A percentile compares a stretch with the other conserved stretches of the same genome.
These are phyloP conservation scores for Ganoderma meredithae DNA, from an alignment of 1,284 basidiomycete genomes.

Conservation along the genomic window DNA sequence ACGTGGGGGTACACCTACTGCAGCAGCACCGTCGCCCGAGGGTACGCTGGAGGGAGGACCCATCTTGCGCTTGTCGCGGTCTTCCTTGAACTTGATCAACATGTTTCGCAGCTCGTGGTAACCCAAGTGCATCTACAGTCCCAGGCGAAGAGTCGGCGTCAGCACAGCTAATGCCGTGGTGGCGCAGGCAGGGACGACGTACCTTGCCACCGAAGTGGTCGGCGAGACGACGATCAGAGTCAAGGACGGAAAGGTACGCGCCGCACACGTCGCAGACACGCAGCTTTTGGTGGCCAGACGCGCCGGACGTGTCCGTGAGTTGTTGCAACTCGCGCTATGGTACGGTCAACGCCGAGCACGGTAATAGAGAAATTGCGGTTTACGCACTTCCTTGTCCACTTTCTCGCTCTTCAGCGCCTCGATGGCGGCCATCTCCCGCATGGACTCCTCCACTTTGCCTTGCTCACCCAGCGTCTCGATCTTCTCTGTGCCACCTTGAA, in stretches of 20 bases:
- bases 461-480: conserved; percentile 97
- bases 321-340: conserved; percentile 90
- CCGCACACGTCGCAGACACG: conserved; percentile 99
- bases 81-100: conserved; percentile 87
- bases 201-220: conserved; percentile 99
- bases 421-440: conserved; percentile 96
- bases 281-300: conserved; percentile 98
- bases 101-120: conserved; percentile 98
- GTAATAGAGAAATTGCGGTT: background rate
- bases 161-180: background rate
- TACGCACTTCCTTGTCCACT: conserved; percentile 88
- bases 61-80: conserved; percentile 83
- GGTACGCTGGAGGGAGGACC: conserved; percentile 51
- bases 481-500: conserved; percentile 98
- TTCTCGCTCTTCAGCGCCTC: conserved; percentile 98
- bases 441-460: conserved; percentile 98
- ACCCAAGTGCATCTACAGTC: conserved; percentile 92
- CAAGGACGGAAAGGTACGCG: conserved; percentile 96
- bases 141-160: conserved; percentile 12
- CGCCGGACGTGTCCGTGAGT: conserved; percentile 97
- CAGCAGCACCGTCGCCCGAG: conserved; percentile 38
- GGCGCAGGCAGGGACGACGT: conserved; percentile 37
- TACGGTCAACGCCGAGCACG: background rate
- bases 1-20: conserved; percentile 39
- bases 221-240: conserved; percentile 97